Base-by-base conservation (phyloP, 306 rosid species). In the Rosa multiflora region DNA sequence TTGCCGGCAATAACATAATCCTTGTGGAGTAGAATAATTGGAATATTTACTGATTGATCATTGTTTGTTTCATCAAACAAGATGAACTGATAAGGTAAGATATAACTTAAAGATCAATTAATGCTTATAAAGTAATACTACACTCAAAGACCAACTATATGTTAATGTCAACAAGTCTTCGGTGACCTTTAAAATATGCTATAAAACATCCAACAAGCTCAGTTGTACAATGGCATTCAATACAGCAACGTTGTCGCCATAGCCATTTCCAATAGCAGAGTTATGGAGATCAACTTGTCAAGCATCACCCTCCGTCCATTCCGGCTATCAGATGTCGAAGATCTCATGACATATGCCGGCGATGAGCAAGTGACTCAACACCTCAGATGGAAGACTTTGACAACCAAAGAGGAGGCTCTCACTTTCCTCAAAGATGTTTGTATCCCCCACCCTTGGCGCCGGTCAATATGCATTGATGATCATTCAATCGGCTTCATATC, bases 361-460 rank as follows among this genome's bases (percentile, higher is more conserved):
- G 94, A 90, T 37, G 85, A 85, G 76, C 40, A 44, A 58, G 90
- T 88, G 62, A 89, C 82, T 5, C 49, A 5, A 32, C 44, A 58
- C 15, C 68, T 83, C 9, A 23, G 82, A 70, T 81, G 86, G 88
- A 78, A 85, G 48, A 85, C 89, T n/a, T 82, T 76, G 66, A 79
- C 74, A 72, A 83, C 88, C 2, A 87, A 18, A 77, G 92, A 90
- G 11, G 89, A 88, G 67, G 93, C 91, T 10, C 48, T 83, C 81
- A 51, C 26, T 59, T 89, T 82, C 87, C 87, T 89, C 39, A 89
- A 73, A 18, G 89, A 91, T 4, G 83, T 86, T 5, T 91, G 90
- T 73, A 87, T 89, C 4, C 91, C 92, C 26, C 91, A 84, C 48
- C 98, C 90, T 1, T 91, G 94, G 92, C 80, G 80, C 9, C 81